Evolutionary conservation across 345 rosid species (phyloP), one percentile per base, ranked within the genome.

Genomic region (Geranium brycei): DNA sequence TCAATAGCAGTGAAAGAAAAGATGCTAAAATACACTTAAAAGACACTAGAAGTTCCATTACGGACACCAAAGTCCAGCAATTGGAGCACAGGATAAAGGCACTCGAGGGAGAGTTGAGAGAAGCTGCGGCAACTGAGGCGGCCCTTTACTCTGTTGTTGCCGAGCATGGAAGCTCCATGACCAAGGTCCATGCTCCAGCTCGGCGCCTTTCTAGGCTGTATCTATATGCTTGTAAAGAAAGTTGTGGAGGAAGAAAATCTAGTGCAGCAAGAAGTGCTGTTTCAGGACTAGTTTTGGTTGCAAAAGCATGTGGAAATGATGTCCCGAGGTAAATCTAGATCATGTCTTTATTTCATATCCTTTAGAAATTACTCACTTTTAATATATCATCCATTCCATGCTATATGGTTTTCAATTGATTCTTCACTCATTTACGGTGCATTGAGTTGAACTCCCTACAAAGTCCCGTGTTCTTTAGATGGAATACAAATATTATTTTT

Each of bases 251-350:
- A 70, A 82, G 93, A 72, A 79, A 82, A 81, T 88, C 87, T 31
- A 78, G 78, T 75, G 96, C 91, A 53, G 91, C 95, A 64, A 83
- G 80, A 86, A 89, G 86, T 79, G 84, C 80, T 31, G 80, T 86
- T 71, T 92, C 95, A 13, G 93, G 96, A 62, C 69, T 92, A 67
- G 80, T 83, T 70, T 77, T 87, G 76, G 89, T 83, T 3, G 88
- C 95, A 66, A 92, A 92, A 80, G 92, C 96, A 59, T 92, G 98
- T 69, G 96, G 98, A 62, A 87, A 89, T 67, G 98, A 92, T 70
- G 95, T 89, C 67, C 89, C 98, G 2, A 91, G 98, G 98, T 91
- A 83, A 53, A 60, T 7, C 7, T 30, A 28, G 15, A 4, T 57
- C 59, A 57, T 59, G 19, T 69, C 31, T 57, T 40, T 57, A 51